Conservation (phyloP, 495 filamentous ascomycete species). For the Penicillium cosmopolitanum region DNA sequence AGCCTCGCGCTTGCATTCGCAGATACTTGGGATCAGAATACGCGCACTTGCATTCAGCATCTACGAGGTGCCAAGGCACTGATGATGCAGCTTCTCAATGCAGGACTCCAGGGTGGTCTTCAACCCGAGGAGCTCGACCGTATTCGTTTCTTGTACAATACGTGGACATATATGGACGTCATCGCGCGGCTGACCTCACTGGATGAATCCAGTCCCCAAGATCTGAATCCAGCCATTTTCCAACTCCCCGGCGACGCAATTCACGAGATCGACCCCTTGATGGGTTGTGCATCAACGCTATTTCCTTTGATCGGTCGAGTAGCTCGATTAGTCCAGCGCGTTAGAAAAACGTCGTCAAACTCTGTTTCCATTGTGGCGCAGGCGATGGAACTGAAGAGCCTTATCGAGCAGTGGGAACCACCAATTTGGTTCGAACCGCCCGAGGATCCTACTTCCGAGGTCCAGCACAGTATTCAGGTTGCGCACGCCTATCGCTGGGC, state of each 20-base stretch:
- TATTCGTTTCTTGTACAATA: constrained; percentile 74
- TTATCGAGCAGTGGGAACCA: constrained; percentile 67
- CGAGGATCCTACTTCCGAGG: constrained; percentile 66
- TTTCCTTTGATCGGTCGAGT: constrained; percentile 76
- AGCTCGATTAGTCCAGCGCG: constrained; percentile 67
- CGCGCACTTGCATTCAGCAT: constrained; percentile 74
- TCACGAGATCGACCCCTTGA: constrained; percentile 71
- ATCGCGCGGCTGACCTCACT: constrained; percentile 74
- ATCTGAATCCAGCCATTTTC: constrained; percentile 52
- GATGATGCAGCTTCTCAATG: constrained; percentile 60
- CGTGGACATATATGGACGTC: constrained; percentile 84
- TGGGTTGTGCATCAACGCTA: constrained; percentile 73
- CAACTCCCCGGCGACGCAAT: constrained; percentile 45
- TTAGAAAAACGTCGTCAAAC: constrained; percentile 61
- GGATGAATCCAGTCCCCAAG: constrained; percentile 58
- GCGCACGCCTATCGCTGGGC: constrained; percentile 80
- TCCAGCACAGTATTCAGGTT: constrained; percentile 70
- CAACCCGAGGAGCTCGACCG: constrained; percentile 52
- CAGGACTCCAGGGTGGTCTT: constrained; percentile 37
- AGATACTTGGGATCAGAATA: constrained; percentile 79
- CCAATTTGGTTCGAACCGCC: constrained; percentile 61
- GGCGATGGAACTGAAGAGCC: constrained; percentile 65
- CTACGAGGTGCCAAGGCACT: constrained; percentile 70
- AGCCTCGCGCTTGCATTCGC: constrained; percentile 75
- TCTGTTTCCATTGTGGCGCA: constrained; percentile 64